Base-by-base conservation (phyloP, 768 basidiomycete genomes). In the Leccinum disarticulatum region DNA sequence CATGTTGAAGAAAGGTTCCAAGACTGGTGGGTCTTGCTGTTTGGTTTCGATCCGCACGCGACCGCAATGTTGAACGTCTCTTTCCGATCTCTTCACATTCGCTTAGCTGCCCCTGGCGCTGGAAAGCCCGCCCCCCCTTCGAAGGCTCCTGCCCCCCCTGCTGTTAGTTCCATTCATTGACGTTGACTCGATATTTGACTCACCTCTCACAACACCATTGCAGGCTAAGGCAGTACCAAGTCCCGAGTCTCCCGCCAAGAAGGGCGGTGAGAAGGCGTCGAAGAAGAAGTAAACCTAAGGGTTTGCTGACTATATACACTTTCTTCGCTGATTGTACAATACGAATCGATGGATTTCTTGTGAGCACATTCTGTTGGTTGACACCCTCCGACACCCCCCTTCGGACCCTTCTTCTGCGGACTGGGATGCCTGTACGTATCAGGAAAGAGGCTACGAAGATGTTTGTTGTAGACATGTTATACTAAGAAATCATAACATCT, bases 241-340 rank as follows among this genome's bases (percentile, higher is more conserved):
- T 33, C 61, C 66, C 3, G 73, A 74, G 61, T 68, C 73, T 54
- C 70, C 68, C 31, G 63, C 65, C 22, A 73, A 74, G 31, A 71
- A 73, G 54, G 51, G 61, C n/a, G 60, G 65, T 14, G 64, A 50
- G 33, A 73, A 73, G 62, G 63, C 30, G 2, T 43, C 61, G 10
- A 73, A 74, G 71, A 73, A 73, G 67, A 72, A 72, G 63, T 72
- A 63, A 64, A 60, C 47, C 22, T 57, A 8, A 13, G 33, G 33
- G 33, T 46, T 30, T 15, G 4, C 28, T 35, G 38, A 28, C 54
- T n/a, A 35, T n/a, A 28, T 28, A 28, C 19, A 36, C n/a, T 11
- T 46, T n/a, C 48, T 22, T 38, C 50, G 15, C 15, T 6, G 38
- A 2, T 51, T 56, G 47, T 62, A 69, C 50, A 30, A 54, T 52